phyloP scores from a whole-genome alignment of 306 rosid genomes.

The Lablab purpureus region DNA sequence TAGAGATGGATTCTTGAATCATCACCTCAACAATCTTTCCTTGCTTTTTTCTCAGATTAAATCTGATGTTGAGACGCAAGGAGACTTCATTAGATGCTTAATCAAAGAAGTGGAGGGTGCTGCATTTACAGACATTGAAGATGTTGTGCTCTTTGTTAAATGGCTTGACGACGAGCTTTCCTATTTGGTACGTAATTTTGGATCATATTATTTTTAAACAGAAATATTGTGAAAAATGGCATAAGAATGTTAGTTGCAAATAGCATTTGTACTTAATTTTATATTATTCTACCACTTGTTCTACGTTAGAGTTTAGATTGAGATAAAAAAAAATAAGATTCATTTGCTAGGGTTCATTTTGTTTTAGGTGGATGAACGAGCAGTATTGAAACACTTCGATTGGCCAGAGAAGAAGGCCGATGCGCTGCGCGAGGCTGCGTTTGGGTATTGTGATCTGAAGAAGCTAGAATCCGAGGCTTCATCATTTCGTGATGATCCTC shows the following conservation, averaged over 20 bases:
- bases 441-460: constrained; percentile 86
- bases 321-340: background rate
- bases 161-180: constrained; percentile 98
- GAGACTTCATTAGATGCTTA: constrained; percentile 82
- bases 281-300: background rate
- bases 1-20: background rate
- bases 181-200: constrained; percentile 61
- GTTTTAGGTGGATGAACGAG: constrained; percentile 87
- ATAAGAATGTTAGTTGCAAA: background rate
- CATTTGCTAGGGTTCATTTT: background rate
- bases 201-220: background rate
- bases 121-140: constrained; percentile 75
- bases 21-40: background rate
- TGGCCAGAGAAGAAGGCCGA: constrained; percentile 98
- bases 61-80: constrained; percentile 89
- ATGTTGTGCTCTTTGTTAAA: constrained; percentile 88
- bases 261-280: background rate
- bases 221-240: background rate
- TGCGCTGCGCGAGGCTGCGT: constrained; percentile 93
- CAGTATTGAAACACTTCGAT: constrained; percentile 88
- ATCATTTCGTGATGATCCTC: constrained; percentile 71
- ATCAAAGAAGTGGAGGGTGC: constrained; percentile 90
- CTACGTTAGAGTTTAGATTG: background rate
- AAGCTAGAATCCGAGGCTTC: constrained; percentile 81
- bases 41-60: constrained; percentile 64